Evolutionary conservation across 495 filamentous ascomycete genomes (phyloP), one percentile per base, ranked within the genome.

Genomic region (Parmelia sp.): DNA sequence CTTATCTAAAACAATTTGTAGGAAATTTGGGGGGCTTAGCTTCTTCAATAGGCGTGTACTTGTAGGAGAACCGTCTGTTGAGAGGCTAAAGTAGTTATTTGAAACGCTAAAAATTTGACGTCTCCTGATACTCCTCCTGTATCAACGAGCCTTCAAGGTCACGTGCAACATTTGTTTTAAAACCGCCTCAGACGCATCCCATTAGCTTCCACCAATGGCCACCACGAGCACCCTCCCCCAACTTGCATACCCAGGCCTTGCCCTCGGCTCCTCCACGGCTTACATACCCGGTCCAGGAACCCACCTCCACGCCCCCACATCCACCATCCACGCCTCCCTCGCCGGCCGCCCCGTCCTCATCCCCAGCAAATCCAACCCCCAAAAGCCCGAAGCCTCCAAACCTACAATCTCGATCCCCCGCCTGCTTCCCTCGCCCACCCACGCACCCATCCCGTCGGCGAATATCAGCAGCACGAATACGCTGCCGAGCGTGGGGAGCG

Each of bases 221-320:
- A 23, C 60, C 25, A 37, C 62, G 1, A 53, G 3, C 56, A 9
- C 44, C 23, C 56, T 71, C 8, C 69, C 69, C 25, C 27, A 57
- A 35, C 27, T 68, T 37, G 65, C 70, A 25, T 64, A 81, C 55
- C 91, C 92, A 45, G 93, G 93, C 73, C 90, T 93, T 74, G 79
- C 84, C 57, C 83, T 97, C 27, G 92, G 88, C 25, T 74, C 88
- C 17, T 73, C 80, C 25, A 75, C 84, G 37, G 78, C 82, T 63
- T 91, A 87, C 74, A 70, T 75, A 53, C 82, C 89, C 55, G 92
- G 93, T 14, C 80, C 90, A 2, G 93, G 93, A 55, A 95, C 90
- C 4, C 90, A 96, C 74, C 79, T 93, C 69, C 80, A 91, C 72
- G 74, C 85, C 64, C 27, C 51, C 4, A 14, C 40, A 14, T 57